A percentile compares a stretch with the other conserved stretches of the same genome.
Evolutionary conservation across 108 stramenopile species (phyloP).

Genomic region (Conticribra guillardii): DNA sequence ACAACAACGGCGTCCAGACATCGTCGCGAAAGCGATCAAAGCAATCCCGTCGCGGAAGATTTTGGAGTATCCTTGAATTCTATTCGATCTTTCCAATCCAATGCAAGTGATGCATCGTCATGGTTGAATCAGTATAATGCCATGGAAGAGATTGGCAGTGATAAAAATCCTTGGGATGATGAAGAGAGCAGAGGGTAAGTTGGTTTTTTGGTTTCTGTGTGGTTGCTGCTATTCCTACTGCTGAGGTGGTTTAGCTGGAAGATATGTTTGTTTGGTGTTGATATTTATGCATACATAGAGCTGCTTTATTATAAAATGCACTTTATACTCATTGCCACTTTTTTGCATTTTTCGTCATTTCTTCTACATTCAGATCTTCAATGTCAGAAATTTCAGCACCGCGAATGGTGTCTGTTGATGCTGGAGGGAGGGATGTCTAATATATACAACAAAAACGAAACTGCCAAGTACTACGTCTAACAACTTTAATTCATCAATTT

Average conservation of each 20-base stretch:
- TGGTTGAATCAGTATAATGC: constrained; percentile 41
- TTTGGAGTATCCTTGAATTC: constrained; percentile 37
- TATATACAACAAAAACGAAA: neutral
- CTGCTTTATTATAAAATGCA: no score
- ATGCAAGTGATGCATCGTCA: constrained; percentile 25
- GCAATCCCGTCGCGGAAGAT: constrained; percentile 22
- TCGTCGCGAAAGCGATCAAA: neutral
- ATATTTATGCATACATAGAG: no score
- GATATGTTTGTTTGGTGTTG: neutral
- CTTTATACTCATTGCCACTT: neutral
- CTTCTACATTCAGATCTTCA: constrained; percentile 6
- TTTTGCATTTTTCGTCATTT: constrained; percentile 2
- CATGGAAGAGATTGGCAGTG: constrained; percentile 34
- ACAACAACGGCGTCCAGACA: neutral
- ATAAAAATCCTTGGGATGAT: constrained; percentile 30
- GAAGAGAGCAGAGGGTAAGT: constrained; percentile 31
- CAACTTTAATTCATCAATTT: no score
- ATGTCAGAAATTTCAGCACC: constrained; percentile 32
- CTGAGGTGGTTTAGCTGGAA: no score
- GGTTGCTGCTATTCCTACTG: no score
- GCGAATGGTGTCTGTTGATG: constrained; percentile 14
- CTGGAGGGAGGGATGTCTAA: neutral
- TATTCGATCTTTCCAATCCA: constrained; percentile 27
- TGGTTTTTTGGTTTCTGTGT: neutral
- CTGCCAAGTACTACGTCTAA: no score